Evolutionary conservation across 148 eudicot species (phyloP).

Genomic region (Vaccinium corymbosum): DNA sequence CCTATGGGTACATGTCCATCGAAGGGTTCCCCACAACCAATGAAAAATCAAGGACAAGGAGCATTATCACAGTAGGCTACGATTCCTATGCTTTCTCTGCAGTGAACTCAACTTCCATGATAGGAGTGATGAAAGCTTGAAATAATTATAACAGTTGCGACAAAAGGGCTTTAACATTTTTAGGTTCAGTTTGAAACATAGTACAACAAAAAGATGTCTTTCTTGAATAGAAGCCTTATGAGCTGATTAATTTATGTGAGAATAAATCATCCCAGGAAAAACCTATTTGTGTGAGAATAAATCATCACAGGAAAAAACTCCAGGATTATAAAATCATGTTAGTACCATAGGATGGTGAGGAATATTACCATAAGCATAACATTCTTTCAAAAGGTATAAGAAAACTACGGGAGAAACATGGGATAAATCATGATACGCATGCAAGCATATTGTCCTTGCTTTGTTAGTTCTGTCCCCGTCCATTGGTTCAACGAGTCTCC

Average conservation of each 20-base stretch:
- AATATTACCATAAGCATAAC: constrained; percentile 61
- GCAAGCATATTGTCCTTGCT: constrained; percentile 46
- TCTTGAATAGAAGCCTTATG: neutral
- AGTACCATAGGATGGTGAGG: constrained; percentile 5
- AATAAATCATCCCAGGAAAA: neutral
- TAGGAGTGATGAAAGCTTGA: neutral
- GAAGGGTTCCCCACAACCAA: neutral
- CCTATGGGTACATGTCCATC: neutral
- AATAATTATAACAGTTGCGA: neutral
- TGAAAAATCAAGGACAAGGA: constrained; percentile 7
- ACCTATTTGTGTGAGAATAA: neutral
- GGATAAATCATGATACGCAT: constrained; percentile 74
- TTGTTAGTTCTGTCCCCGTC: constrained; percentile 32
- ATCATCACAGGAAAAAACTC: neutral
- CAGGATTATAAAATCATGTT: constrained; percentile 4
- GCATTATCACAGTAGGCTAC: neutral
- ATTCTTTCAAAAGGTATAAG: constrained; percentile 71
- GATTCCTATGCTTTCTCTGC: neutral
- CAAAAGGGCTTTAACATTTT: neutral
- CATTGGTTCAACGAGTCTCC: constrained; percentile 24
- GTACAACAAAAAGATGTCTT: neutral
- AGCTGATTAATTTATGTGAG: neutral
- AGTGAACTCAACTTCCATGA: neutral
- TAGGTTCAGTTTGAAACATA: too few relatives aligned
- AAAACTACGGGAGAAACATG: constrained; percentile 85